Base-by-base conservation (phyloP, 306 rosid genomes). In the Glycine soja region DNA sequence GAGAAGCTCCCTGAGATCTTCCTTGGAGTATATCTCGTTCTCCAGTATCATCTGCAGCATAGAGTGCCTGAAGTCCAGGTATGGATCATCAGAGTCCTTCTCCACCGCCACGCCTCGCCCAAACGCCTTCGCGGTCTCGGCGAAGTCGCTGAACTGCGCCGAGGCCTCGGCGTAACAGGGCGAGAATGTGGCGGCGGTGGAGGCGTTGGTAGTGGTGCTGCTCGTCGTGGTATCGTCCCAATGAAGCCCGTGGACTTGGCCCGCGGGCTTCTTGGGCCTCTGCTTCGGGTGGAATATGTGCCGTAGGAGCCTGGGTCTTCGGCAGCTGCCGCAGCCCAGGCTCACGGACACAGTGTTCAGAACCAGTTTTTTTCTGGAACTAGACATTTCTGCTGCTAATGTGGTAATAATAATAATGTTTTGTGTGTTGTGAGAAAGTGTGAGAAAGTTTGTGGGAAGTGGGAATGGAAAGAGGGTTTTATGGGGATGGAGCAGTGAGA, bases 31-130 rank as follows among this genome's bases (percentile, higher is more conserved):
- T 16, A 95, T 93, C 83, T 95, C 92, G 51, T 95, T 95, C 87
- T 95, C 97, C 85, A 93, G 45, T 30, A 95, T 93, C 99, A 95
- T 95, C 67, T 93, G 96, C 1, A 93, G 90, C 99, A 95, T 95
- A 6, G 99, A 95, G 8, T 89, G 93, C 59, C 91, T 83, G 52
- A 95, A 95, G 75, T 95, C 99, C 53, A 90, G 11, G 80, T 91
- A 95, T 38, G 99, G 99, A 74, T 95, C 98, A 69, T 90, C 94
- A 11, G 99, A 93, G 14, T 95, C 97, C 69, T 93, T 93, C 91
- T 92, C 99, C 15, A 95, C 90, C 2, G 99, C 98, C 53, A 95
- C 86, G n/a, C 96, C 92, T 75, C 93, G 84, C 0, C 97, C 99
- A 12, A 93, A 89, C 0, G 92, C 97, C 1, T 70, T 74, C 16